Evolutionary conservation across 208 protist genomes (phyloP), one percentile per base, ranked within the genome.

Genomic region (Histomonas meleagridis): DNA sequence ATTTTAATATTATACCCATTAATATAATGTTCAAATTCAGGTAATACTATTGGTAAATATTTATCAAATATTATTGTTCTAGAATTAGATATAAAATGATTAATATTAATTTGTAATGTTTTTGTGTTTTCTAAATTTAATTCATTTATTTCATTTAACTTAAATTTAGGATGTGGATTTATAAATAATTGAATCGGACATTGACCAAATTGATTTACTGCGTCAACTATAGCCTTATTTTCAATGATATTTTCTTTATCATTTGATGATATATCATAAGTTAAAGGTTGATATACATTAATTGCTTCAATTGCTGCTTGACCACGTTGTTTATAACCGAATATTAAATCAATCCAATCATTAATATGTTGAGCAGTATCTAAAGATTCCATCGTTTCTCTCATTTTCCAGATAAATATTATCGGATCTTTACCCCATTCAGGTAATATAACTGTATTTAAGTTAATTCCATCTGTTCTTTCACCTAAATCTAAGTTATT

Each of bases 311-410:
- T 86, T 14, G 76, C 76, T 14, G 40, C 76, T 55, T 86, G 76
- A 21, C 76, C 76, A 16, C 76, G 23, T 57, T 43, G 46, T 28
- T 86, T 86, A 48, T 49, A 86, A 55, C 76, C 76, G 46, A 86
- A 86, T 14, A 86, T 86, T 18, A 86, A 28, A 57, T 86, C 76
- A 57, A 86, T 46, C 76, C 76, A 86, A 51, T 43, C 16, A 28
- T 16, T 23, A 86, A 86, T 86, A 32, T 65, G 16, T 65, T 7
- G 7, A n/a, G 18, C 7, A 32, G 60, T 65, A 26, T 86, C 76
- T 55, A n/a, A 1, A 48, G 9, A 32, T 49, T 86, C 76, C 9
- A 86, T 16, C 9, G 76, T 18, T 55, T 40, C 55, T 40, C 76
- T 86, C 40, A 51, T 86, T 49, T 46, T 32, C 76, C 76, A 86